Evolutionary conservation across 345 rosid genomes (phyloP), one percentile per base, ranked within the genome.

Genomic region (Pistacia integerrima): DNA sequence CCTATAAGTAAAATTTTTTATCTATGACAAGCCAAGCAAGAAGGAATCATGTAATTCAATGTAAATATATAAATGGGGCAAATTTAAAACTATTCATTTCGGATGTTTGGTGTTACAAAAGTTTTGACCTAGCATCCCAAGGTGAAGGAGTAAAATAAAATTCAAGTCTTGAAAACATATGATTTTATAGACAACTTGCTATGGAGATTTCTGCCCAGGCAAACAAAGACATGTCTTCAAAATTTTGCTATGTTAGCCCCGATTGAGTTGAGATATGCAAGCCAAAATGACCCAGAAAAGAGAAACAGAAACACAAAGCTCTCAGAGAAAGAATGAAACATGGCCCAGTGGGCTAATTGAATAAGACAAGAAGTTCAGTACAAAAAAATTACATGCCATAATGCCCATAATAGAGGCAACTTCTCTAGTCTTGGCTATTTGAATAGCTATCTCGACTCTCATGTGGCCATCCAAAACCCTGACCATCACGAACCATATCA

Each of bases 401-500:
- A 18, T 48, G 49, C 36, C 44, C 14, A 38, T 11, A 28, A n/a
- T 16, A 9, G 18, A 62, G 51, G 62, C 67, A 33, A 28, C 51
- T 64, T 68, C 60, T 70, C 83, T 88, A 89, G 18, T 90, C 93
- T 59, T 85, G 91, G 77, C 85, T 66, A 69, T 76, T 81, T 63
- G 90, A 94, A 58, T 81, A 88, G 20, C 92, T 85, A 75, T 91
- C 97, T 44, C 83, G 94, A 62, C 84, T 90, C 81, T 92, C 96
- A 64, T 90, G 93, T 64, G 85, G 90, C 97, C 97, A 94, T 48
- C 94, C 92, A 46, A 79, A 91, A 72, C 82, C 85, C 65, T 82
- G 96, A 44, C 88, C 82, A 5, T 91, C 97, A 81, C 84, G 86
- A 68, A 88, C 83, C 82, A 83, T 76, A 41, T 88, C 90, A 35